A percentile compares a stretch with the other conserved stretches of the same genome.
phyloP scores from a whole-genome alignment of 495 filamentous ascomycete species.

The Evernia prunastri region DNA sequence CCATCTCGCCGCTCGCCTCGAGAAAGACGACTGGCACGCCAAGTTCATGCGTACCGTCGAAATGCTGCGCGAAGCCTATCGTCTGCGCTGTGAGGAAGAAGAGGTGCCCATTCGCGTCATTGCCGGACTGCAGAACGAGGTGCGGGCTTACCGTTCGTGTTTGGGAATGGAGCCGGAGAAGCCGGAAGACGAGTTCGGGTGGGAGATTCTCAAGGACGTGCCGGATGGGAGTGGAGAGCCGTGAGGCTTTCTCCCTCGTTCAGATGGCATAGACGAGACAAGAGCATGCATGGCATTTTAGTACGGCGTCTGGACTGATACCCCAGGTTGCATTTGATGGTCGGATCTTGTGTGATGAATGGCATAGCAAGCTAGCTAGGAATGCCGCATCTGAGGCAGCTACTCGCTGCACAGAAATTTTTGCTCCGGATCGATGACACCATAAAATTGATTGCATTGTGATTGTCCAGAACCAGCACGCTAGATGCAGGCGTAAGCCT shows the following conservation, averaged over 20 bases:
- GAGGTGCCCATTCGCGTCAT: conserved; percentile 43
- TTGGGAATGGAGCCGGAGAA: conserved; percentile 49
- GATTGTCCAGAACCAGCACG: neutral
- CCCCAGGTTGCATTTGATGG: conserved; percentile 14
- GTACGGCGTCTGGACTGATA: conserved; percentile 27
- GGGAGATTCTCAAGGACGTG: conserved; percentile 45
- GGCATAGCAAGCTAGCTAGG: neutral
- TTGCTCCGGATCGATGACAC: neutral
- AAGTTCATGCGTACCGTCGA: conserved; percentile 47
- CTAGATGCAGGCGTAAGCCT: neutral
- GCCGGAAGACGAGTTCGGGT: conserved; percentile 48
- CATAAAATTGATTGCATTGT: neutral
- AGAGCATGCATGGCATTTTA: conserved; percentile 12
- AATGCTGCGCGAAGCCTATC: conserved; percentile 48
- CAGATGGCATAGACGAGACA: neutral
- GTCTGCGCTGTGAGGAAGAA: conserved; percentile 46
- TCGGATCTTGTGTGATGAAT: neutral
- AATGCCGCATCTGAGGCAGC: neutral
- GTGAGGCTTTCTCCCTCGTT: neutral
- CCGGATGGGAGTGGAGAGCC: conserved; percentile 25
- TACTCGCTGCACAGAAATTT: neutral
- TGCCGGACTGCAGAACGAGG: conserved; percentile 49
- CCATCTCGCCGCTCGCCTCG: conserved; percentile 52
- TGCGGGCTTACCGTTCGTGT: conserved; percentile 47
- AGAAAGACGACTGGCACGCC: conserved; percentile 59